Base-by-base conservation (phyloP, 2,329 filamentous ascomycete genomes). In the Talaromyces verruculosus region DNA sequence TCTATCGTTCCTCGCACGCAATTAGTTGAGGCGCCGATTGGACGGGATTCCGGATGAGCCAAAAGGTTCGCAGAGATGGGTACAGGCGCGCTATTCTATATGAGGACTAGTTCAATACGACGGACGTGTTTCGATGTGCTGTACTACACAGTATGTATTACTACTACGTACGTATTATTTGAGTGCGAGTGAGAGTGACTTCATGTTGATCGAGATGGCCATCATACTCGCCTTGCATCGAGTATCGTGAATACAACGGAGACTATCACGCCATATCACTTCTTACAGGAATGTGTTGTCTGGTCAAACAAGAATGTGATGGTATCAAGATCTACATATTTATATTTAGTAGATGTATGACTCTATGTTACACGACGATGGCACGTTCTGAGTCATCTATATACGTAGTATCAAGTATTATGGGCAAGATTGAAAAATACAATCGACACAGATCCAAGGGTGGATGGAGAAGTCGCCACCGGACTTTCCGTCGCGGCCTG, bases 401-500 rank as follows among this genome's bases (percentile, higher is more conserved):
- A 25, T 22, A 22, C 22, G 22, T 22, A 19, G 17, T 35, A 35
- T 35, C 33, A 35, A 43, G 39, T 19, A 43, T 5, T 45, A 22
- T 3, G 11, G 19, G 5, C 19, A 51, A 15, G 5, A 17, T 30
- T 17, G 47, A 28, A 30, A 51, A 51, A 51, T 30, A 51, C 45
- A 49, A 49, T 45, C 41, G 25, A 25, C 25, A 4, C 22, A 25
- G 22, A 28, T 49, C 13, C n/a, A 2, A 37, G 25, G 15, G 19
- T n/a, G 57, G 3, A 43, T 17, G 3, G 10, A 7, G 11, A 1
- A 49, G 4, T 61, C 28, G 58, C 59, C 59, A 49, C 59, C 59
- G 59, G 59, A 35, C 28, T n/a, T 61, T 15, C 41, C 41, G 59
- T 47, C 41, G 59, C 59, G 41, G 22, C 33, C 58, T 30, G 28